phyloP scores from a whole-genome alignment of 176 grass and related monocot genomes.

The Carex littledalei region DNA sequence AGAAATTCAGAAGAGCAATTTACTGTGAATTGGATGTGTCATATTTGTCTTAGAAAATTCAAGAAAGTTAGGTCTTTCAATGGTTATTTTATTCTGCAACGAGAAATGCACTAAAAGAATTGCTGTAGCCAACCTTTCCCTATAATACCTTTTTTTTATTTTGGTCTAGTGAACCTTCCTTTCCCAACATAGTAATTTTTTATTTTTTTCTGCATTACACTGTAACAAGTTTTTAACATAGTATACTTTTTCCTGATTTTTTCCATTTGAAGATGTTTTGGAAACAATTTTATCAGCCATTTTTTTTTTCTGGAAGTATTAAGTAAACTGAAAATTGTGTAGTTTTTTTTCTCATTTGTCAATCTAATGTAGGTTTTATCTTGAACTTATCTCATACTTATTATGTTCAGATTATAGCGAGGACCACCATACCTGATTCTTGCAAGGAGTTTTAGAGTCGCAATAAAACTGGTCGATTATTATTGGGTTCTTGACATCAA shows the following conservation, averaged over 20 bases:
- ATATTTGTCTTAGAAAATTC: neutral
- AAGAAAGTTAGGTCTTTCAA: neutral
- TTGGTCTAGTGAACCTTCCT: neutral
- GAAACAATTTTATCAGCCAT: neutral
- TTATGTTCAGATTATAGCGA: neutral
- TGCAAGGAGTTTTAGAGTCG: conserved; percentile 35
- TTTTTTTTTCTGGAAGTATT: neutral
- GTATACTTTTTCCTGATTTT: neutral
- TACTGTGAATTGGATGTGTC: conserved; percentile 3
- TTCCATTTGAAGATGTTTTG: neutral
- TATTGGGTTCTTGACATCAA: conserved; percentile 73
- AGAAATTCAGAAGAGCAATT: neutral
- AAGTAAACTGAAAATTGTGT: neutral
- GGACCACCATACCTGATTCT: conserved; percentile 37
- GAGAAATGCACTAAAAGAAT: neutral
- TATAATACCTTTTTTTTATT: neutral
- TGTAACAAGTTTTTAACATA: neutral
- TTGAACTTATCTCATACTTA: neutral
- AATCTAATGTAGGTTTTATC: conserved; percentile 4
- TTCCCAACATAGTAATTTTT: neutral
- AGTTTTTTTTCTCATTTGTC: neutral
- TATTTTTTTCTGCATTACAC: neutral
- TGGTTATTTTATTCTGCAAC: neutral
- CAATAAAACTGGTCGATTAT: conserved; percentile 99
- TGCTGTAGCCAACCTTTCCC: neutral